Conservation (phyloP, 352 stramenopile species). For the Globisporangium polare region DNA sequence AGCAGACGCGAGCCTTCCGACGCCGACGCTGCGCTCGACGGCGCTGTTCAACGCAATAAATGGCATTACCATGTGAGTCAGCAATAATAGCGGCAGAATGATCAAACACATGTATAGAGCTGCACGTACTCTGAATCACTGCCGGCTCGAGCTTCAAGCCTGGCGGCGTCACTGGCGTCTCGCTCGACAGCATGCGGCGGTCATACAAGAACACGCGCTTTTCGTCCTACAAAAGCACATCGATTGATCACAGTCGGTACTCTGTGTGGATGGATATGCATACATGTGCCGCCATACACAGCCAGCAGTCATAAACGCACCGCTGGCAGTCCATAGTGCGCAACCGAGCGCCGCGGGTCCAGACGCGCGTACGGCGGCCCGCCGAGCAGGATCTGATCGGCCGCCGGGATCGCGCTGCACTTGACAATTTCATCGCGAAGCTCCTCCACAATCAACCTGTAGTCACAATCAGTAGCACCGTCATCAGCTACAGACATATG, state of each 20-base stretch:
- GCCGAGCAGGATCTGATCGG: slow-evolving; percentile 79
- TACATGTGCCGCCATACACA: background rate
- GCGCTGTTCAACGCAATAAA: slow-evolving; percentile 32
- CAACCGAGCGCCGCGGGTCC: slow-evolving; percentile 64
- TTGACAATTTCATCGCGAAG: slow-evolving; percentile 57
- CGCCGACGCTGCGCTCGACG: slow-evolving; percentile 42
- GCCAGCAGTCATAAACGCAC: slow-evolving; percentile 17
- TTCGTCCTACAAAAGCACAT: slow-evolving; percentile 25
- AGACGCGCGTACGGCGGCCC: slow-evolving; percentile 74
- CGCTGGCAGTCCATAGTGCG: slow-evolving; percentile 59
- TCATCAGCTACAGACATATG: background rate
- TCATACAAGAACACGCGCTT: slow-evolving; percentile 85
- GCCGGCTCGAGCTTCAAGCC: slow-evolving; percentile 28
- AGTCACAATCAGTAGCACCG: slow-evolving; percentile 4
- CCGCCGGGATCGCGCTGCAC: slow-evolving; percentile 49
- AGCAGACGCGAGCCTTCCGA: slow-evolving; percentile 68
- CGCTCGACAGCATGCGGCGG: slow-evolving; percentile 69
- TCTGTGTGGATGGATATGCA: background rate
- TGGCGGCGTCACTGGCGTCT: slow-evolving; percentile 42
- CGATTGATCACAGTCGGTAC: background rate
- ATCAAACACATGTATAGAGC: background rate
- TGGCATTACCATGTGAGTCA: background rate
- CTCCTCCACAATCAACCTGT: slow-evolving; percentile 63
- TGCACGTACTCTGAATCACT: slow-evolving; percentile 1
- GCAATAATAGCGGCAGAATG: background rate